A percentile compares a stretch with the other conserved stretches of the same genome.
Conservation (phyloP, 768 basidiomycete genomes). For the Russula brevipes region DNA sequence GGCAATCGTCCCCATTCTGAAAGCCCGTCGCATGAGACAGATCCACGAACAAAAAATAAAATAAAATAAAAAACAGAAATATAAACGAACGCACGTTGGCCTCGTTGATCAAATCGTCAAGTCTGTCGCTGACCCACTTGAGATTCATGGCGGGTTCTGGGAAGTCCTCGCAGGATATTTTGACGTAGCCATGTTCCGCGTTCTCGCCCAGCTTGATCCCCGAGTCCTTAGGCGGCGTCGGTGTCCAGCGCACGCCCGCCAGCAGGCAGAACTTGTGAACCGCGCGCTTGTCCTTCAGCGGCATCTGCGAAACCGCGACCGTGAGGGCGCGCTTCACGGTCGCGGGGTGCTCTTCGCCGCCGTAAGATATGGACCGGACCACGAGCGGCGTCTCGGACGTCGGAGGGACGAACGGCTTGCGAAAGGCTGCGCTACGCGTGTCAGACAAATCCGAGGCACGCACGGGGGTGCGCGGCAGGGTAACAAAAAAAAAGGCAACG, state of each 20-base stretch:
- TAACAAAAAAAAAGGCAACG: background rate
- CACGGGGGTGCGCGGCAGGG: no score
- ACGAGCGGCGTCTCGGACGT: slow-evolving; percentile 52
- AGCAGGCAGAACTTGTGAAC: slow-evolving; percentile 83
- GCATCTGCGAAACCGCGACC: slow-evolving; percentile 67
- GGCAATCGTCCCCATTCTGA: slow-evolving; percentile 42
- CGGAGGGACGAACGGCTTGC: slow-evolving; percentile 74
- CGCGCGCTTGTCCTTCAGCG: slow-evolving; percentile 57
- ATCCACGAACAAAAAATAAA: background rate
- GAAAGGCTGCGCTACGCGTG: slow-evolving; percentile 53
- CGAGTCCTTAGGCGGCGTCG: slow-evolving; percentile 62
- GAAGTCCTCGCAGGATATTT: slow-evolving; percentile 88
- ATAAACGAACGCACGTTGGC: slow-evolving; percentile 65
- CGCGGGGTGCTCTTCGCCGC: slow-evolving; percentile 70
- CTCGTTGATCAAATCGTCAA: slow-evolving; percentile 72
- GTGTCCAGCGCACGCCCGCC: slow-evolving; percentile 84
- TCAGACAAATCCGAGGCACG: slow-evolving; percentile 6
- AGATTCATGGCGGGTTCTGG: slow-evolving; percentile 79
- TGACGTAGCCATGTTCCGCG: slow-evolving; percentile 75
- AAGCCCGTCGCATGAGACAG: background rate
- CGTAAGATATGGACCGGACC: slow-evolving; percentile 71
- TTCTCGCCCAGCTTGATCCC: slow-evolving; percentile 46
- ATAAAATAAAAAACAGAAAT: background rate
- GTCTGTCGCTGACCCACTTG: slow-evolving; percentile 86
- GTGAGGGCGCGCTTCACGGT: slow-evolving; percentile 67